Evolutionary conservation across 306 rosid species (phyloP), one percentile per base, ranked within the genome.

Genomic region (Chamaecrista fasciculata): DNA sequence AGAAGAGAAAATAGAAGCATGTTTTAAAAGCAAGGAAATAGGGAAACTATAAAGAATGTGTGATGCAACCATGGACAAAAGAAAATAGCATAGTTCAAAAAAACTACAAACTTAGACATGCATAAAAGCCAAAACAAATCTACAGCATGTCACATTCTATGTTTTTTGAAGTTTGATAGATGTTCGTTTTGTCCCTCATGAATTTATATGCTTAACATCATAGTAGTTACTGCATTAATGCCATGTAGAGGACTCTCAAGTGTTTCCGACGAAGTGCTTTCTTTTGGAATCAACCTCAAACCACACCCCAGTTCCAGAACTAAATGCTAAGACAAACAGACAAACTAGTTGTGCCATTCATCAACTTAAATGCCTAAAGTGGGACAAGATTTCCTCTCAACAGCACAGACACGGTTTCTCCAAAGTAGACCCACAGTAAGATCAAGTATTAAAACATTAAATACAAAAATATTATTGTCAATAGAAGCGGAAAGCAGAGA

Each of bases 361-460:
- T 56, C 31, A 74, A 42, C 43, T 24, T 40, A 67, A 75, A 68
- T 9, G 10, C 56, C 69, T 11, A 34, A 34, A 24, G 34, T 10
- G 48, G 18, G 11, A 40, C 19, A 25, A 8, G 23, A 43, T 26
- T 15, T 43, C 53, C 43, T 6, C 15, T 31, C 26, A 40, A 57
- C 29, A 29, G 19, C 48, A 57, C 6, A 37, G 5, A 14, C 36
- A 19, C 15, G 42, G 11, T 20, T 31, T 47, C 36, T 36, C 63
- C 18, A 12, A 5, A 56, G 18, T 0, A 56, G 11, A 36, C 15
- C 46, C 29, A 44, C 3, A 31, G 20, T 16, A 19, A 34, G 44
- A 69, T 21, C 26, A 69, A 24, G 36, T 16, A 76, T 11, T 24
- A 2, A 15, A 61, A 61, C 26, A 14, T 76, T 25, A 43, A 33